A percentile compares a stretch with the other conserved stretches of the same genome.
Conservation (phyloP, 306 rosid genomes). For the Echinosophora koreensis region DNA sequence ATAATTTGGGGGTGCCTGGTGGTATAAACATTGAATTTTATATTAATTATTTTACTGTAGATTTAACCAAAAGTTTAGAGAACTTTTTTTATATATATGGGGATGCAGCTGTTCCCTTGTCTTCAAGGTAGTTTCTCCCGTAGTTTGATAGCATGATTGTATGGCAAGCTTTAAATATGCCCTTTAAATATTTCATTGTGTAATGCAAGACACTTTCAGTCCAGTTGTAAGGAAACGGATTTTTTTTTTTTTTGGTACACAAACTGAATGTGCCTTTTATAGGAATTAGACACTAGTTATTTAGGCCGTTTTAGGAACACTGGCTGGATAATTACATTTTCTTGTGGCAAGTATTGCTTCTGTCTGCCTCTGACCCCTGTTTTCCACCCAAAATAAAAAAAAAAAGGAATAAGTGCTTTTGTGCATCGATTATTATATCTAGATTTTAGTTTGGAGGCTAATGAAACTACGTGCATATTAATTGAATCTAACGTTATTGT, state of each 20-base stretch:
- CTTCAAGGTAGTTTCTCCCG: too few species aligned
- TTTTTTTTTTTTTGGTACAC: not conserved
- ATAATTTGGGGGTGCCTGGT: not conserved
- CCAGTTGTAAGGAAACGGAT: constrained; percentile 15
- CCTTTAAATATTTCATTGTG: constrained; percentile 25
- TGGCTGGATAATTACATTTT: constrained; percentile 14
- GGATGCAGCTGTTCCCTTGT: not conserved
- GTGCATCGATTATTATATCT: constrained; percentile 17
- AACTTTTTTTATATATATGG: too few species aligned
- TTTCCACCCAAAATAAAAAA: not conserved
- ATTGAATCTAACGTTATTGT: constrained; percentile 30
- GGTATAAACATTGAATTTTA: not conserved
- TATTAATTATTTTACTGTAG: not conserved
- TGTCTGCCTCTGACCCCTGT: not conserved
- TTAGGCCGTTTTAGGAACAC: not conserved
- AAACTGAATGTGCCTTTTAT: not conserved
- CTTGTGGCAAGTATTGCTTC: not conserved
- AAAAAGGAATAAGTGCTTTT: not conserved
- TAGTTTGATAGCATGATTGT: constrained; percentile 9
- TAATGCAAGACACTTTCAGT: not conserved
- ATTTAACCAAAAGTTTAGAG: not conserved
- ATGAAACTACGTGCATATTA: constrained; percentile 13
- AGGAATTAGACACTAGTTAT: constrained; percentile 3
- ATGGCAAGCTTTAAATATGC: constrained; percentile 19
- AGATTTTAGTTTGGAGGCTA: constrained; percentile 17